These are phyloP conservation scores for Papiliotrema flavescens DNA, from an alignment of 1,284 basidiomycete species.

Conservation along the genomic window DNA sequence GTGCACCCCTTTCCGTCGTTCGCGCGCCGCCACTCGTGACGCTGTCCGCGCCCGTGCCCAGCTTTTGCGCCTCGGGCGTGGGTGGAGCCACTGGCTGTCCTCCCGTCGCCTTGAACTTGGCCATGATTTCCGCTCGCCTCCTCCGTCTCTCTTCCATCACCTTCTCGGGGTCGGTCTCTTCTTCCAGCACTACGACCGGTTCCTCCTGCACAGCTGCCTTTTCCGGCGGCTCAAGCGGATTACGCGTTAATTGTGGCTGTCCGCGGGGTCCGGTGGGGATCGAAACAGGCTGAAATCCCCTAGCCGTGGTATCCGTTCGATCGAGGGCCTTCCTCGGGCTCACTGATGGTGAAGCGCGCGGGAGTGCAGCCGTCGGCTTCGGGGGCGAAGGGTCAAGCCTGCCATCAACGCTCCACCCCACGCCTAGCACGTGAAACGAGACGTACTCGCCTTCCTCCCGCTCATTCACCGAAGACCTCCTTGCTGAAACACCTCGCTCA, in stretches of 20 bases:
- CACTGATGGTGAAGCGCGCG: conserved; percentile 2
- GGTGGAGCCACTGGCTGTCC: conserved; percentile 15
- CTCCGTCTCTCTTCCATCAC: conserved; percentile 72
- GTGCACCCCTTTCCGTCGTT: conserved; percentile 18
- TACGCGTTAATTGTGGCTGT: not conserved
- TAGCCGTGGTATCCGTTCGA: not conserved
- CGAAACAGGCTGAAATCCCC: conserved; percentile 20
- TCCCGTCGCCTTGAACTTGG: conserved; percentile 60
- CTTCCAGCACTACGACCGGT: conserved; percentile 44
- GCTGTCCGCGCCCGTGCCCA: conserved; percentile 34
- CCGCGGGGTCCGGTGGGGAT: conserved; percentile 20
- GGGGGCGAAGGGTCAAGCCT: conserved; percentile 16
- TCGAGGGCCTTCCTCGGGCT: not conserved
- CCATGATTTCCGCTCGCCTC: conserved; percentile 76
- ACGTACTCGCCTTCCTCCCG: conserved; percentile 45
- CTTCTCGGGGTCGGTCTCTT: conserved; percentile 64
- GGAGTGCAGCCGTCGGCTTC: conserved; percentile 4
- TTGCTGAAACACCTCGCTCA: conserved; percentile 3
- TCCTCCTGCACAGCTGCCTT: conserved; percentile 29
- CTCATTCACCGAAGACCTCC: conserved; percentile 3
- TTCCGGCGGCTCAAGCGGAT: not conserved
- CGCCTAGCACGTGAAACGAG: not conserved
- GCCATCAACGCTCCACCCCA: not conserved
- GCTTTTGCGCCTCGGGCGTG: not conserved
- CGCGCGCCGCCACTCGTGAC: conserved; percentile 32